Percentiles rank a stretch among this genome's conserved stretches.
Evolutionary conservation across 2,329 filamentous ascomycete species (phyloP).

Genomic region (Trichocomaceae sp.): DNA sequence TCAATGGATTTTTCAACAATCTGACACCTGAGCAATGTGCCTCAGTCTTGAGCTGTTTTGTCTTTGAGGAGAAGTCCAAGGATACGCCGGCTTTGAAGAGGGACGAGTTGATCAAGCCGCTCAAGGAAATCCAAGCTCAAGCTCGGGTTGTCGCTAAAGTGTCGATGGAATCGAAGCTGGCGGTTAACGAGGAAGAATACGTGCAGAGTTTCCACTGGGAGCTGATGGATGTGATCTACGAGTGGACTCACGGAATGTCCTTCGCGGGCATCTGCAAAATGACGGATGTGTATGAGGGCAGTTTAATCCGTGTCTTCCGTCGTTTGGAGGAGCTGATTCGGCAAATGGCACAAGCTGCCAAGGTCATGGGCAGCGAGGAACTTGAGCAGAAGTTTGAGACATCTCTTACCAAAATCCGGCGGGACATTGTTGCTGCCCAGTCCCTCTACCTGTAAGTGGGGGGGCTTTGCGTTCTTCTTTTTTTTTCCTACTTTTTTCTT

Average conservation of each 20-base stretch:
- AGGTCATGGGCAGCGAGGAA: conserved; percentile 97
- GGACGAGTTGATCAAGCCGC: conserved; percentile 81
- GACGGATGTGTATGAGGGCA: conserved; percentile 97
- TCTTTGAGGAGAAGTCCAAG: conserved; percentile 93
- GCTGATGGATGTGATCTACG: conserved; percentile 91
- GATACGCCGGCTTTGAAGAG: conserved; percentile 59
- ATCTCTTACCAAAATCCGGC: conserved; percentile 74
- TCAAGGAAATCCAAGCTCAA: conserved; percentile 77
- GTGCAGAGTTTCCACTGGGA: conserved; percentile 84
- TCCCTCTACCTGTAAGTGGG: conserved; percentile 73
- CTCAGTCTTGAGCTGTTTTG: conserved; percentile 82
- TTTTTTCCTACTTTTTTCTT: no score
- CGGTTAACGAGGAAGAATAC: conserved; percentile 93
- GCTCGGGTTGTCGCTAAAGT: conserved; percentile 87
- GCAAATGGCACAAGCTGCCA: conserved; percentile 91
- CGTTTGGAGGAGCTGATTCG: conserved; percentile 87
- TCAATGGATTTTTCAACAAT: conserved; percentile 98
- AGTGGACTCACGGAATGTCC: conserved; percentile 82
- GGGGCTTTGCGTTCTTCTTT: conserved; percentile 10
- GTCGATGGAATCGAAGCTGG: conserved; percentile 86
- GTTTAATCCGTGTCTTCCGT: conserved; percentile 90
- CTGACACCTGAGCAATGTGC: conserved; percentile 81
- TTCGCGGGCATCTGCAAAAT: conserved; percentile 98
- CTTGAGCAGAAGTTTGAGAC: conserved; percentile 86
- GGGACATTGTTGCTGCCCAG: conserved; percentile 92